A percentile compares a stretch with the other conserved stretches of the same genome.
Evolutionary conservation across 2,329 filamentous ascomycete genomes (phyloP).

Genomic region (Hypoxylon sp.): DNA sequence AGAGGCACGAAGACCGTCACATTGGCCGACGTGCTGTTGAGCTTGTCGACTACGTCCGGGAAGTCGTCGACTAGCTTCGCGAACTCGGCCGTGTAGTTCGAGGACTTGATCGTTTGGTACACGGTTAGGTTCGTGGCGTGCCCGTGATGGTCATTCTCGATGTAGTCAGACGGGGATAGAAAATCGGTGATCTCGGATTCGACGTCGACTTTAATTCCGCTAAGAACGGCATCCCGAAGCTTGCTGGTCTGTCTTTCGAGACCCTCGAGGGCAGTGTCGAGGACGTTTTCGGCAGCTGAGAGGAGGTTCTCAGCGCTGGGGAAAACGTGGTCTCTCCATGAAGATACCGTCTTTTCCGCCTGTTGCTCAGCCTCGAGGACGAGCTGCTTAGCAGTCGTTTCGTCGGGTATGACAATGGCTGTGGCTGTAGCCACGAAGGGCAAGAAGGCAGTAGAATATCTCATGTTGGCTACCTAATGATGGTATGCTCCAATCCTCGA

Average conservation of each 20-base stretch:
- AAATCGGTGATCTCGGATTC: conserved; percentile 44
- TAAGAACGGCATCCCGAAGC: conserved; percentile 36
- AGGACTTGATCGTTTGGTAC: conserved; percentile 82
- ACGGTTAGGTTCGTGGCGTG: conserved; percentile 74
- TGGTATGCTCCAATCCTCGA: conserved; percentile 4
- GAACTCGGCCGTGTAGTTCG: conserved; percentile 83
- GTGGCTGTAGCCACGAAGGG: conserved; percentile 45
- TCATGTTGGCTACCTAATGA: conserved; percentile 41
- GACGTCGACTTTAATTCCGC: conserved; percentile 26
- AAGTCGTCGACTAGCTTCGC: conserved; percentile 81
- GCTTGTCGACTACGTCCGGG: conserved; percentile 76
- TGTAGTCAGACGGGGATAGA: conserved; percentile 32
- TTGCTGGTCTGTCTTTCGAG: conserved; percentile 40
- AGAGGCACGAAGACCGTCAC: conserved; percentile 87
- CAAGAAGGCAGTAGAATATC: conserved; percentile 46
- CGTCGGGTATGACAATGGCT: conserved; percentile 52
- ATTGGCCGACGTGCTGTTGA: conserved; percentile 82
- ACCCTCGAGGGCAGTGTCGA: conserved; percentile 37
- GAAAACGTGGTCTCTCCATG: conserved; percentile 41
- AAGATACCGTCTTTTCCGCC: conserved; percentile 40
- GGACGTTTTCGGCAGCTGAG: conserved; percentile 31
- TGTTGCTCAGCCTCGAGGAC: conserved; percentile 45
- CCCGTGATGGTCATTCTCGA: background rate
- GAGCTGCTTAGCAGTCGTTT: conserved; percentile 50
- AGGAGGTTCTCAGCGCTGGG: conserved; percentile 39